Evolutionary conservation across 208 protist genomes (phyloP), one percentile per base, ranked within the genome.

Genomic region (Zelonia costaricensis): DNA sequence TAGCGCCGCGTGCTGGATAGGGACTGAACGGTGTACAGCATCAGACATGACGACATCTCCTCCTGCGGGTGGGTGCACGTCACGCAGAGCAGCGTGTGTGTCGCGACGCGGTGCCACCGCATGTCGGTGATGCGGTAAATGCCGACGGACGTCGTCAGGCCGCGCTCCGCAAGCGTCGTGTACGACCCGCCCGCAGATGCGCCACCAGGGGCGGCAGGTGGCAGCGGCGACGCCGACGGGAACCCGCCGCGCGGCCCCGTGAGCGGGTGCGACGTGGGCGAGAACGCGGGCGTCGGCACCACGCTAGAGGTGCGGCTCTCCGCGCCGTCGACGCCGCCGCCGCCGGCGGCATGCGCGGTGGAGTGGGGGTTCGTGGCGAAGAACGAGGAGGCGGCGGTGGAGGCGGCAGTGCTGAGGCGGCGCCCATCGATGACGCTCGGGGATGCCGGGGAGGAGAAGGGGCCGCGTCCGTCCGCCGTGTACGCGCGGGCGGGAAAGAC

Each of bases 1-100:
- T 71, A 81, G 42, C 49, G 43, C 33, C 57, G 54, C 25, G 74
- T 54, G 33, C 62, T 52, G 2, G 76, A 68, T 27, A 88, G 56
- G 0, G 72, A 82, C 57, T 91, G 77, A 31, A 91, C 57, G 2
- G 75, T 91, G 66, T 88, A 94, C 22, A 94, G 77, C 59, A 76
- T 66, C 52, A 93, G 43, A 45, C 48, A 79, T 2, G 59, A 40
- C 10, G 60, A 52, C n/a, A n/a, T 45, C 52, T 66, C 69, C 35
- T 79, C 71, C n/a, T 76, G 28, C 18, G 70, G 72, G 35, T 82
- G 73, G 5, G 60, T 62, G 49, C 84, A 91, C 12, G 80, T 88
- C 38, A 94, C 84, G 55, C 84, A 91, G 2, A 94, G 73, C 36
- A 94, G 60, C 27, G 78, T 92, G 59, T 88, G 80, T 31, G 74